Base-by-base conservation (phyloP, 225 moss, liverwort and hornwort species). In the Pseudoscleropodium purum region DNA sequence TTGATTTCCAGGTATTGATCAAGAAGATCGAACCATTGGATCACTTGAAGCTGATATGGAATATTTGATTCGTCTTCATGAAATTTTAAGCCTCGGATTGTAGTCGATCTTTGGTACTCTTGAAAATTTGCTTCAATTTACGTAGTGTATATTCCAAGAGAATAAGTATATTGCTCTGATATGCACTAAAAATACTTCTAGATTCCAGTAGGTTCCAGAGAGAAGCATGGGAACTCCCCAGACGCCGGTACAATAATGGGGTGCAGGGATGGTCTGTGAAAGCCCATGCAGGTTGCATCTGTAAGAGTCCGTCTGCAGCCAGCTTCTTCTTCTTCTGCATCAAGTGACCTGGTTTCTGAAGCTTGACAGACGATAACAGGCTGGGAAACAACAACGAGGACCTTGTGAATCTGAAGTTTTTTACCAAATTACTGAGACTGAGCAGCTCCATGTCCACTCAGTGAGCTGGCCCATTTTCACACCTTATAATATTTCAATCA, bases 221-320 rank as follows among this genome's bases (percentile, higher is more conserved):
- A 60, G 85, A 79, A 84, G 78, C 68, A 68, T 59, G 68, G 84
- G 65, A 76, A 56, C 76, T 64, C 18, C 56, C 66, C 89, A 84
- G 84, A 89, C 64, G 84, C 76, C 49, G 49, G 91, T 89, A 87
- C 89, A 91, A 91, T 89, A 66, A 89, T 91, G 80, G 60, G 74
- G 72, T 87, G 66, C 84, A 87, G 87, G 64, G 81, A 59, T 65
- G 51, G 81, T 75, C 89, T 34, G 80, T n/a, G 62, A 85, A 87
- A 90, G 91, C 81, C n/a, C 76, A 77, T 69, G 89, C 89, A 85
- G 37, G 52, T 87, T 67, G 66, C 26, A 74, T 89, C 79, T 80
- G 85, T 54, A 85, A 54, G 76, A 69, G 85, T 66, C 60, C 60
- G 24, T 60, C 56, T 34, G 66, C 84, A 84, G 29, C n/a, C 79